Percentiles rank a stretch among this genome's conserved stretches.
These are phyloP conservation scores for Aschersonia sp. DNA, from an alignment of 2,329 filamentous ascomycete species.

Conservation along the genomic window DNA sequence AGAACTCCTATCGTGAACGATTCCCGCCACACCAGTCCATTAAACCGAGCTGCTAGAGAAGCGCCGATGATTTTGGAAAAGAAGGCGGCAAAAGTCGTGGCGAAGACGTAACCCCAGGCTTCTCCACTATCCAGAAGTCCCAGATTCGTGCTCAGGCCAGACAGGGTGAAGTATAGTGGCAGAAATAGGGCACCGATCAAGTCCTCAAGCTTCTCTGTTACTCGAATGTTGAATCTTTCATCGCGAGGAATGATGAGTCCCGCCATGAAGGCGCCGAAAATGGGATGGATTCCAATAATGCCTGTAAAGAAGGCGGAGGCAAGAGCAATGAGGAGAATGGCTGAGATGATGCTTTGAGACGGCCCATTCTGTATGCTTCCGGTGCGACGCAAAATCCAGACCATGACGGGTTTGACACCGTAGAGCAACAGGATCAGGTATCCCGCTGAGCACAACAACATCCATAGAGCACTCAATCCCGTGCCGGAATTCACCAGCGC, in stretches of 20 bases:
- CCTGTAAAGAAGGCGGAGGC: conserved; percentile 74
- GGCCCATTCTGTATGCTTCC: conserved; percentile 79
- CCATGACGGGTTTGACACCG: conserved; percentile 57
- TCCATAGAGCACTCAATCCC: conserved; percentile 72
- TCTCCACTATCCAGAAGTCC: conserved; percentile 69
- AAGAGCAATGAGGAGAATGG: conserved; percentile 70
- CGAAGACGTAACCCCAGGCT: conserved; percentile 83
- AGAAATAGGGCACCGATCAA: conserved; percentile 71
- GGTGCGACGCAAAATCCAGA: conserved; percentile 58
- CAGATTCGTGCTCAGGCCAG: conserved; percentile 76
- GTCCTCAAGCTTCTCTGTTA: conserved; percentile 92
- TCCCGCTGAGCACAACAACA: conserved; percentile 60
- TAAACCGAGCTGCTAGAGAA: conserved; percentile 59
- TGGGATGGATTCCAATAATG: conserved; percentile 84
- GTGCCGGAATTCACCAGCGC: conserved; percentile 79
- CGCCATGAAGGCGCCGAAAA: conserved; percentile 85
- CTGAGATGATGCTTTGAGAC: conserved; percentile 66
- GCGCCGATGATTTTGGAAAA: conserved; percentile 74
- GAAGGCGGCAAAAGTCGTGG: conserved; percentile 69
- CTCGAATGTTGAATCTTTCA: conserved; percentile 76
- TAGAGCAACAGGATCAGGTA: conserved; percentile 66
- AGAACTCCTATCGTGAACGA: conserved; percentile 75
- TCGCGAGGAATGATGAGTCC: conserved; percentile 85
- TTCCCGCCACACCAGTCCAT: conserved; percentile 78
- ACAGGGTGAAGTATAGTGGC: conserved; percentile 86